Conservation (phyloP, 2,329 filamentous ascomycete genomes). For the Cladosporium phlei region DNA sequence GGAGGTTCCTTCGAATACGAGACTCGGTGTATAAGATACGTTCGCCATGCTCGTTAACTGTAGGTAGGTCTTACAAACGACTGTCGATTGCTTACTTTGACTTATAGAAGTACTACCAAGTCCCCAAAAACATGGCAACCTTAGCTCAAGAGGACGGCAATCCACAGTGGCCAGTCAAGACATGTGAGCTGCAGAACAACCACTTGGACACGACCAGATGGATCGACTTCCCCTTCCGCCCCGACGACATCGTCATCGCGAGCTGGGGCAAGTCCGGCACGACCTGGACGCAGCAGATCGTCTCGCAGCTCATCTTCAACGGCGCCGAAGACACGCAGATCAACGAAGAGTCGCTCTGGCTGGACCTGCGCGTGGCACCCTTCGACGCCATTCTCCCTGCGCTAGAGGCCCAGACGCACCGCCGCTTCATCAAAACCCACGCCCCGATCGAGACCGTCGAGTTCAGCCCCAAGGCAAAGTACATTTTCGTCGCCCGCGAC, state of each 20-base stretch:
- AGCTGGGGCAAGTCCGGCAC: conserved; percentile 3
- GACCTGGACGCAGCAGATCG: conserved; percentile 5
- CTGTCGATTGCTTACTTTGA: no score
- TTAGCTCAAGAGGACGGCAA: not conserved
- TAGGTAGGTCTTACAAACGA: no score
- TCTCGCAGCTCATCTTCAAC: conserved; percentile 3
- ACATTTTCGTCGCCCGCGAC: conserved; percentile 1
- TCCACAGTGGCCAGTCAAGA: not conserved
- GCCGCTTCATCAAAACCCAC: conserved; percentile 2
- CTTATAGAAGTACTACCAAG: no score
- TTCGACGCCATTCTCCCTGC: not conserved
- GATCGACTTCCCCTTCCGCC: conserved; percentile 1
- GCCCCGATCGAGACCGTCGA: not conserved
- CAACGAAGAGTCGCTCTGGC: not conserved
- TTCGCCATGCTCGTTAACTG: no score
- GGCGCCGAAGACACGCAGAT: not conserved
- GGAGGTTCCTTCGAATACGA: no score
- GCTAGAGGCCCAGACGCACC: conserved; percentile 2
- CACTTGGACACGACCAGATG: not conserved
- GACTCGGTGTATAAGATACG: no score
- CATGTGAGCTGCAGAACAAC: not conserved
- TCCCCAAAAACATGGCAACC: not conserved
- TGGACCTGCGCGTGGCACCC: not conserved
- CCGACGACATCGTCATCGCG: conserved; percentile 4
- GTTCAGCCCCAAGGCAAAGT: conserved; percentile 1